These are phyloP conservation scores for Chionographis japonica DNA, from an alignment of 106 monocot species.

Conservation along the genomic window DNA sequence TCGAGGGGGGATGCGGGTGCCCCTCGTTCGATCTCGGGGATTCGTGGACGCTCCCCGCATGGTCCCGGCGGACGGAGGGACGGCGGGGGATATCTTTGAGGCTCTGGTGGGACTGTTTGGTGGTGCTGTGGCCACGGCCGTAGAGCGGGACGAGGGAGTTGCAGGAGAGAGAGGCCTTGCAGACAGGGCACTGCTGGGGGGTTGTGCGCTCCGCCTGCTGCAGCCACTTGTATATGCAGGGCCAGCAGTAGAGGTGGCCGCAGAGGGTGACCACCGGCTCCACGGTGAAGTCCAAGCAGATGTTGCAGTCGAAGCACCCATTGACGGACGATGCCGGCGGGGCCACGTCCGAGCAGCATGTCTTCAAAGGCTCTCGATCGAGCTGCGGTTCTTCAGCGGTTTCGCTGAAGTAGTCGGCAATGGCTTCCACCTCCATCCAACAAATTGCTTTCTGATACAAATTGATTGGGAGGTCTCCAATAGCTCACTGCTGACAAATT, in stretches of 20 bases:
- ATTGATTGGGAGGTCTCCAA: too few species aligned
- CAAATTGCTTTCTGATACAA: too few species aligned
- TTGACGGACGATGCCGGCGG: neutral
- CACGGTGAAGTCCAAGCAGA: constrained; percentile 18
- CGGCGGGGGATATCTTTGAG: constrained; percentile 8
- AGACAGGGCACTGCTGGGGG: constrained; percentile 14
- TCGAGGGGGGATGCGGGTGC: neutral
- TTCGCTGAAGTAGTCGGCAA: neutral
- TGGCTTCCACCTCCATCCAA: neutral
- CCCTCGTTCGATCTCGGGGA: neutral
- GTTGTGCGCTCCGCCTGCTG: neutral
- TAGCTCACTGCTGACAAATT: too few species aligned
- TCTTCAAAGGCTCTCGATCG: neutral
- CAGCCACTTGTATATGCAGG: constrained; percentile 49
- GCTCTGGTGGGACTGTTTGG: neutral
- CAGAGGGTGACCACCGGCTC: constrained; percentile 33
- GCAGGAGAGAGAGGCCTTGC: constrained; percentile 18
- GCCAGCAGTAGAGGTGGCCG: constrained; percentile 47
- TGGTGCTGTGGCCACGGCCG: constrained; percentile 9
- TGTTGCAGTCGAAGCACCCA: constrained; percentile 28
- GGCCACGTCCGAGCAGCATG: neutral
- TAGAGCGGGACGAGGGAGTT: constrained; percentile 20
- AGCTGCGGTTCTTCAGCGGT: neutral
- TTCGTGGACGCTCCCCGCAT: neutral
- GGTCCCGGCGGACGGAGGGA: neutral